Percentiles rank a stretch among this genome's conserved stretches.
Conservation (phyloP, 1,284 basidiomycete genomes). For the Trichosporon asahii region DNA sequence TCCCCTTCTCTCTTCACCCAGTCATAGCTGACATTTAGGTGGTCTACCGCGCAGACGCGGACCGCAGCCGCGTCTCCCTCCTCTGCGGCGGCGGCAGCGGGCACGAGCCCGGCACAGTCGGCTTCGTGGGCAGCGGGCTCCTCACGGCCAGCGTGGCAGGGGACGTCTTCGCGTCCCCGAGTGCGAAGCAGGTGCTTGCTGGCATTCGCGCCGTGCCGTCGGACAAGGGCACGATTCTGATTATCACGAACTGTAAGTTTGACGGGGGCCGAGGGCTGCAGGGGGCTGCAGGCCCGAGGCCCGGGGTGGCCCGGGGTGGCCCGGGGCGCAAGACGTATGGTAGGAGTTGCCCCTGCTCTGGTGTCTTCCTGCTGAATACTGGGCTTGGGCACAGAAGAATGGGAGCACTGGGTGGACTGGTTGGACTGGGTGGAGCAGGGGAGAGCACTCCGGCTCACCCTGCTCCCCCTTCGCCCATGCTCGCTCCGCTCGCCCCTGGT, state of each 20-base stretch:
- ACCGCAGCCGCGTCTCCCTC: constrained; percentile 52
- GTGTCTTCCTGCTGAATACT: too few species aligned
- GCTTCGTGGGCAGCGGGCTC: constrained; percentile 52
- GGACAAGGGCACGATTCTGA: constrained; percentile 50
- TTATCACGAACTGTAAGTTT: constrained; percentile 54
- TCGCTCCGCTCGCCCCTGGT: too few species aligned
- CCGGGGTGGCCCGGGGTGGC: too few species aligned
- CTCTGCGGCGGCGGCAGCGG: constrained; percentile 55
- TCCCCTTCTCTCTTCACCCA: too few species aligned
- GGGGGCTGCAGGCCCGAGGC: too few species aligned
- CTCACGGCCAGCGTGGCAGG: constrained; percentile 53
- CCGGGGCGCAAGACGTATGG: too few species aligned
- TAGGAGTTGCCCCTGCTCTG: too few species aligned
- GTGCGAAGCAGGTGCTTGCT: constrained; percentile 54
- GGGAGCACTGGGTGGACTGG: too few species aligned
- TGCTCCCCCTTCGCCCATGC: too few species aligned
- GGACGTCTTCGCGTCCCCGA: constrained; percentile 57
- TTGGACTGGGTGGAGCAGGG: too few species aligned
- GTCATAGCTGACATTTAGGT: constrained; percentile 19
- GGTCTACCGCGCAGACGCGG: constrained; percentile 49
- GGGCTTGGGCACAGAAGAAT: too few species aligned
- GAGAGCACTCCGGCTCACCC: too few species aligned
- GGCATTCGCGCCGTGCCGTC: constrained; percentile 53
- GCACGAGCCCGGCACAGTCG: constrained; percentile 52
- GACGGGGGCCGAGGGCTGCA: constrained; percentile 1